Conservation (phyloP, 2,329 filamentous ascomycete genomes). For the Aspergillus sp. region DNA sequence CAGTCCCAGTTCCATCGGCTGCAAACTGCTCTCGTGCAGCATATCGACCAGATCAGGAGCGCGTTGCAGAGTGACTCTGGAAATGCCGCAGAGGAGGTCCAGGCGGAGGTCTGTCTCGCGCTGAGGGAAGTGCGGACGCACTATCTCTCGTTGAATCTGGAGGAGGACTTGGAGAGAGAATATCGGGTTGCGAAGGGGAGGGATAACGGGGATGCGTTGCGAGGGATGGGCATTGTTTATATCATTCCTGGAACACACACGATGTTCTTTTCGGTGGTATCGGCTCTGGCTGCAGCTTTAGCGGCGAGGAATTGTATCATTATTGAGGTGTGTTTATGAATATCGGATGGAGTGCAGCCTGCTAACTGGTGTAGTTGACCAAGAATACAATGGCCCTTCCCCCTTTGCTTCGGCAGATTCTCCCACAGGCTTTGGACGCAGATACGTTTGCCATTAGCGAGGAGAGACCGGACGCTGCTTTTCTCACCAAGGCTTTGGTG, state of each 20-base stretch:
- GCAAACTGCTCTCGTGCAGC: slow-evolving; percentile 31
- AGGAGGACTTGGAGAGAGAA: slow-evolving; percentile 16
- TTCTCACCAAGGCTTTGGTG: slow-evolving; percentile 25
- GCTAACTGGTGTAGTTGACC: slow-evolving; percentile 19
- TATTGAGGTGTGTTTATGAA: slow-evolving; percentile 42
- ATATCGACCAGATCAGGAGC: slow-evolving; percentile 29
- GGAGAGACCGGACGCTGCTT: slow-evolving; percentile 27
- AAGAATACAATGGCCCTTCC: slow-evolving; percentile 27
- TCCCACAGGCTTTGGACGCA: slow-evolving; percentile 40
- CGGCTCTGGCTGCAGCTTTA: slow-evolving; percentile 48
- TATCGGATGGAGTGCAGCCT: not conserved
- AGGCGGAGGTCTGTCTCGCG: slow-evolving; percentile 26
- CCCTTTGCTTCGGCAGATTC: slow-evolving; percentile 23
- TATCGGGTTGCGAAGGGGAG: slow-evolving; percentile 24
- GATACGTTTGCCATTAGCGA: slow-evolving; percentile 51
- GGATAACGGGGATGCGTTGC: slow-evolving; percentile 16
- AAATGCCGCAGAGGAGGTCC: slow-evolving; percentile 33
- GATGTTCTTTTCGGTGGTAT: slow-evolving; percentile 48
- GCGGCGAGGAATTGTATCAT: slow-evolving; percentile 54
- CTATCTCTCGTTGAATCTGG: slow-evolving; percentile 21
- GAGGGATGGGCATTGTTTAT: slow-evolving; percentile 36
- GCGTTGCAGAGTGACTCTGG: slow-evolving; percentile 34
- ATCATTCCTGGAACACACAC: slow-evolving; percentile 52
- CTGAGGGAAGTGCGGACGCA: slow-evolving; percentile 28
- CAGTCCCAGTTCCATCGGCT: slow-evolving; percentile 41